Base-by-base conservation (phyloP, 163 green algal species). In the Smithsoniella earleae region DNA sequence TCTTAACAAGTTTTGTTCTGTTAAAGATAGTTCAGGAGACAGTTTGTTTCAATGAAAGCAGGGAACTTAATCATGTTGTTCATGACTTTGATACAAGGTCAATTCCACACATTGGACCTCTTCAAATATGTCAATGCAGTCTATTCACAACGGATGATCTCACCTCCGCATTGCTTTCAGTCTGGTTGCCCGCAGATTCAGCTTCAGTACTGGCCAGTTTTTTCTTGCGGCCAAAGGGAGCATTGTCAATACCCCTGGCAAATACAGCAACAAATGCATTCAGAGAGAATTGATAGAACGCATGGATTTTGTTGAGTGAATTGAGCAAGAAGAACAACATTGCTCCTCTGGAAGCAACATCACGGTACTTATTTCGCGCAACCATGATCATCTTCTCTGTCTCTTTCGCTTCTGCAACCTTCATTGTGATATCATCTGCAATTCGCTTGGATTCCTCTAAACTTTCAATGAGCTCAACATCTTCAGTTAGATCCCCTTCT, bases 241-340 rank as follows among this genome's bases (percentile, higher is more conserved):
- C 85, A 20, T 83, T 64, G 80, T 94, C 89, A 43, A 95, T 88
- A 54, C 88, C 88, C 36, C 88, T 79, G 13, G 76, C 74, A 76
- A 92, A 93, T 18, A 95, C 89, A 0, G 74, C 81, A 4, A 94
- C 86, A 77, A 95, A 95, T 33, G 85, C 85, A 73, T 90, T 89
- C n/a, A 95, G 82, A 44, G 79, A 88, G 88, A 86, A 94, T 78
- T 91, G 81, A 83, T 95, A 95, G 84, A 94, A 94, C 22, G 88
- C 87, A 58, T 95, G 89, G 63, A 95, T 89, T 82, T 91, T 92
- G 85, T 89, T 88, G 27, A 95, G 82, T 2, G 82, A 88, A 85
- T 94, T 93, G 66, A 95, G 86, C 36, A 95, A 79, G 89, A 95
- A 94, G 86, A 95, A 95, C 36, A 95, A 87, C 85, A 93, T 89